A percentile compares a stretch with the other conserved stretches of the same genome.
phyloP scores from a whole-genome alignment of 331 rosid genomes.

The Prunus yedoensis region DNA sequence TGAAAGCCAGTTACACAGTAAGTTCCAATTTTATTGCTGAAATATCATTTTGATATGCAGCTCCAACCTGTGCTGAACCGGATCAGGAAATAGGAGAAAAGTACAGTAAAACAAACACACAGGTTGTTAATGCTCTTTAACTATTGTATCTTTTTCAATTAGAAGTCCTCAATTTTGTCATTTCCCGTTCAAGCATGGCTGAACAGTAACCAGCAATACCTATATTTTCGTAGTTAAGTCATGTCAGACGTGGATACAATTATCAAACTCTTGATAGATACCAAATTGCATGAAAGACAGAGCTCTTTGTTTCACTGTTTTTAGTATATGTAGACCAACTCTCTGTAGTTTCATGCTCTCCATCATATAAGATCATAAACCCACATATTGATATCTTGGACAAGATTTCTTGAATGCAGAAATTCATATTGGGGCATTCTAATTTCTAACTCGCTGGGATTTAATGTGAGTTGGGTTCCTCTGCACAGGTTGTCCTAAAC shows the following conservation, averaged over 20 bases:
- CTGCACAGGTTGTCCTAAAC: constrained; percentile 66
- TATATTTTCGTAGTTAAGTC: not conserved
- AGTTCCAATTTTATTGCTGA: constrained; percentile 21
- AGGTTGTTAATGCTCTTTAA: constrained; percentile 43
- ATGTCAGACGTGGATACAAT: not conserved
- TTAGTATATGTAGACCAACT: not conserved
- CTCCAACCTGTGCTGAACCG: constrained; percentile 72
- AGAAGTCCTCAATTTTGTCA: not conserved
- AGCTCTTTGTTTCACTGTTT: not conserved
- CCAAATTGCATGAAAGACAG: not conserved
- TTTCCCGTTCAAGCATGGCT: not conserved
- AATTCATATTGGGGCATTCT: not conserved
- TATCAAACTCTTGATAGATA: not conserved
- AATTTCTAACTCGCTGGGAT: not conserved
- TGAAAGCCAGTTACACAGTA: not conserved
- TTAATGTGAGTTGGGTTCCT: constrained; percentile 5
- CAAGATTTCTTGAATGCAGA: not conserved
- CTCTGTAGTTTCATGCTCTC: not conserved
- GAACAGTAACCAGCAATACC: not conserved
- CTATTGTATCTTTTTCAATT: not conserved
- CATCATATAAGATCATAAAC: not conserved
- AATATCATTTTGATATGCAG: constrained; percentile 44
- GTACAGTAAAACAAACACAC: constrained; percentile 66
- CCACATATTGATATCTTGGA: not conserved
- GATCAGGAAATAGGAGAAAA: constrained; percentile 59